A percentile compares a stretch with the other conserved stretches of the same genome.
phyloP scores from a whole-genome alignment of 257 asterid species.

The Solanum medicagineum region DNA sequence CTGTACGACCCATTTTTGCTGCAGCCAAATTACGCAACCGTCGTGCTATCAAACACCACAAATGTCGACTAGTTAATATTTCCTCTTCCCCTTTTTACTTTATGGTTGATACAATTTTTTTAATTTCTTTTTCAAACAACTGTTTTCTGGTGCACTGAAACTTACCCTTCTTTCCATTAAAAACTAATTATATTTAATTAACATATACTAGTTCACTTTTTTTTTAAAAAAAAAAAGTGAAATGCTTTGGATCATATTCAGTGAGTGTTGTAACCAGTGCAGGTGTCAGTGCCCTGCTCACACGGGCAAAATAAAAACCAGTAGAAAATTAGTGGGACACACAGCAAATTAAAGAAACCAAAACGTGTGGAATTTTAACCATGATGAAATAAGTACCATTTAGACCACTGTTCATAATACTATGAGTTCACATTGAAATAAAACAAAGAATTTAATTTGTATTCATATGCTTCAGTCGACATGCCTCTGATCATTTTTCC shows the following conservation, averaged over 20 bases:
- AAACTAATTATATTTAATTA: background rate
- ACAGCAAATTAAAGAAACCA: background rate
- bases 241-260: background rate
- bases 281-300: background rate
- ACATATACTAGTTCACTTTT: background rate
- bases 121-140: background rate
- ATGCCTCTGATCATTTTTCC: background rate
- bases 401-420: background rate
- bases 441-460: background rate
- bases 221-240: no score
- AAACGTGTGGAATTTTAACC: constrained; percentile 1
- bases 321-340: background rate
- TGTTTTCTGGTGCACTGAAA: background rate
- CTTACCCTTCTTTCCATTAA: background rate
- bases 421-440: background rate
- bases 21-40: background rate
- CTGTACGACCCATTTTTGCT: constrained; percentile 1
- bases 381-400: background rate
- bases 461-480: background rate
- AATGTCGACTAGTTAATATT: background rate
- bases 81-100: background rate
- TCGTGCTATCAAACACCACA: background rate
- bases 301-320: background rate
- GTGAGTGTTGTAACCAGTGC: background rate
- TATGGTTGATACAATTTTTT: background rate